Evolutionary conservation across 768 basidiomycete species (phyloP), one percentile per base, ranked within the genome.

Genomic region (Auricularia sp.): DNA sequence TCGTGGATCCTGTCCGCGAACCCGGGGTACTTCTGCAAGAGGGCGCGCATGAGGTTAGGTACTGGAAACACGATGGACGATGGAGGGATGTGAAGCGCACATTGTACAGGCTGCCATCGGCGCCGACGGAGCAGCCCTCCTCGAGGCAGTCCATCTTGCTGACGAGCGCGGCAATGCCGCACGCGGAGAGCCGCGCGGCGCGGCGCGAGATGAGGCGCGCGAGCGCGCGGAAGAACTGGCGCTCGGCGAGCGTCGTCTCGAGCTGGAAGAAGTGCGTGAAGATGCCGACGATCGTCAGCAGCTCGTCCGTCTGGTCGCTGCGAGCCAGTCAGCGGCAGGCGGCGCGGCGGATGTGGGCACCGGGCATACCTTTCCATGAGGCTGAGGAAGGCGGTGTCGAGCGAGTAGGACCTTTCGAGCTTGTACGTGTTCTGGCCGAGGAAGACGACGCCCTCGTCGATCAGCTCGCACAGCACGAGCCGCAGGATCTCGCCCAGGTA

Each of bases 361-460:
- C 3, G 7, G 11, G 66, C 77, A 62, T 67, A 90, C 93, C 87
- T 91, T 78, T 98, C 96, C 88, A 99, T 97, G 54, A 98, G 80
- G 51, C 93, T 95, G 66, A 99, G 78, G 80, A 98, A 98, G 1
- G 96, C 95, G 2, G 97, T 99, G 74, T 99, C 96, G 70, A 99
- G 87, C 35, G 84, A 87, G 73, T 94, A 94, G 21, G 93, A 85
- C 68, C 84, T 91, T 76, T 98, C 95, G 44, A 99, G 84, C 80
- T 98, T 98, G 84, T 98, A 98, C 1, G 96, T 97, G 74, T 96
- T 93, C 76, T 99, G 96, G 33, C 97, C 95, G 36, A 97, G 83
- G 86, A 99, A 99, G 62, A 99, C 84, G 21, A 95, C 90, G 75
- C 96, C 97, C 68, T 94, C 90, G 72, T 97, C 95, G 72, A 97